Base-by-base conservation (phyloP, 345 rosid genomes). In the Erodium maritimum region DNA sequence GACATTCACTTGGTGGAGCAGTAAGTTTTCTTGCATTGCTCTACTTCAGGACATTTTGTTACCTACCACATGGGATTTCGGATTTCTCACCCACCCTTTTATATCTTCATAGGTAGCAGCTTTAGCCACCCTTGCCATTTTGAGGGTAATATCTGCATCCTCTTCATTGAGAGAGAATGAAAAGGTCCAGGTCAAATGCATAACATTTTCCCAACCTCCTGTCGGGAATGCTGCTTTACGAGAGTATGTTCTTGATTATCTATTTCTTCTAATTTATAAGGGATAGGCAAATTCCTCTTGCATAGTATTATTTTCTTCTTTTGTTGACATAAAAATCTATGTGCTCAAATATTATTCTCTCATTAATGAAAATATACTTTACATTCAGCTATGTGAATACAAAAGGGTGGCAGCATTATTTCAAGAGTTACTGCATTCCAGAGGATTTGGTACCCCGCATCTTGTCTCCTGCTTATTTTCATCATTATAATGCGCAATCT, bases 1-100 rank as follows among this genome's bases (percentile, higher is more conserved):
- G 98, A 50, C 98, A 91, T 76, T 88, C 98, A 59, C 95, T 91
- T 73, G 98, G 98, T 67, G 98, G 98, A 59, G 98, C 98, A 56
- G 98, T 91, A 80, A 75, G 87, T 78, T 64, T 50, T n/a, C 37
- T 54, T 17, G 37, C 50, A 20, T 25, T 58, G 37, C 52, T 59
- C 66, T 50, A 23, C 54, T 65, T 67, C 9, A 52, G 14, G 18
- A 24, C 20, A 23, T 62, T 50, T 42, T n/a, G 19, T 52, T 51
- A 67, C 22, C 5, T 18, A 29, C 46, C 67, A 46, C 55, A 61
- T n/a, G 20, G 19, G 59, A 13, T 59, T 67, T 19, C 20, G 65
- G 20, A 42, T 42, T 42, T 42, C 48, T 42, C 52, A 17, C 52
- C 55, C 1, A 48, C 50, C 55, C 60, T 52, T 55, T 33, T 12